Evolutionary conservation across 768 basidiomycete species (phyloP).

Genomic region (Termitomyces heimii): DNA sequence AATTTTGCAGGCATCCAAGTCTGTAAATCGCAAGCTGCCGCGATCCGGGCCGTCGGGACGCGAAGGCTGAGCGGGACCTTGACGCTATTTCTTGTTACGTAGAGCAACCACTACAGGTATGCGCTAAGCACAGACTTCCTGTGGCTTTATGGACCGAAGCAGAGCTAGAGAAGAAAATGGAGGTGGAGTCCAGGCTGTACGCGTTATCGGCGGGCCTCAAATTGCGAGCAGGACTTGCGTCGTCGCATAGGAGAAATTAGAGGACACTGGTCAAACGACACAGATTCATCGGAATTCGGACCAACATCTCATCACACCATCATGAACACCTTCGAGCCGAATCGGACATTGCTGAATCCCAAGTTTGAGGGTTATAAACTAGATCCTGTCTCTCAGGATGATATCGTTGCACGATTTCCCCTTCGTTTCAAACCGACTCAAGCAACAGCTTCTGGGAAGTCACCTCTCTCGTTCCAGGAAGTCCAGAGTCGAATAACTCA

Average conservation of each 20-base stretch:
- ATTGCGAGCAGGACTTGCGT: neutral
- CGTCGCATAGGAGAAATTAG: neutral
- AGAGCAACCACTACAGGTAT: neutral
- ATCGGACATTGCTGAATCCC: slow-evolving; percentile 61
- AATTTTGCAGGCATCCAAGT: neutral
- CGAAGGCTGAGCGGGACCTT: neutral
- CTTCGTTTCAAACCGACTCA: slow-evolving; percentile 55
- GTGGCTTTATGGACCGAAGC: neutral
- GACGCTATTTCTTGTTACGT: neutral
- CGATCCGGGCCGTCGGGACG: neutral
- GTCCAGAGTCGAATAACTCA: slow-evolving; percentile 81
- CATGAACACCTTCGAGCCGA: slow-evolving; percentile 34
- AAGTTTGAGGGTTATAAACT: slow-evolving; percentile 86
- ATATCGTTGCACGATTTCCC: slow-evolving; percentile 41
- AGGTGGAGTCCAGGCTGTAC: neutral
- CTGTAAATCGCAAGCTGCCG: neutral
- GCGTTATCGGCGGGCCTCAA: neutral
- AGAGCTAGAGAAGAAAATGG: neutral
- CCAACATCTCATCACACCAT: neutral
- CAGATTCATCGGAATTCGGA: neutral
- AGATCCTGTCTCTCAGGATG: slow-evolving; percentile 53
- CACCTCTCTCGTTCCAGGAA: slow-evolving; percentile 70
- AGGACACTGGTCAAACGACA: neutral
- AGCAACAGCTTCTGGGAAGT: slow-evolving; percentile 52
- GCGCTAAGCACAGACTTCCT: neutral